Percentiles rank a stretch among this genome's conserved stretches.
phyloP scores from a whole-genome alignment of 768 basidiomycete species.

The Tricholoma bakamatsutake region DNA sequence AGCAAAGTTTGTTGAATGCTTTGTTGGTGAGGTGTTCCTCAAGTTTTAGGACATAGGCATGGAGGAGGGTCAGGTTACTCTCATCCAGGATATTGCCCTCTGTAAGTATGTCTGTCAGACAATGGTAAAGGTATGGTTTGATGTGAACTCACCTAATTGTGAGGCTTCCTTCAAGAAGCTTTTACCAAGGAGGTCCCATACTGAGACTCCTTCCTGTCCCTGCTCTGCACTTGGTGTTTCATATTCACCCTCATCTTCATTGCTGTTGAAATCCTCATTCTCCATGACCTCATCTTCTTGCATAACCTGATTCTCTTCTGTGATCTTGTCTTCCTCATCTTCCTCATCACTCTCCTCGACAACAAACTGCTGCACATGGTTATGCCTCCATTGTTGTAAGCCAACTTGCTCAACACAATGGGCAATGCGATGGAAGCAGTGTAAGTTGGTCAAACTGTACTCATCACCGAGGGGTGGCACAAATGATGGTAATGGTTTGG shows the following conservation, averaged over 20 bases:
- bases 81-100: too few species aligned
- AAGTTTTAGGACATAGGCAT: constrained; percentile 5
- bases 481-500: background rate
- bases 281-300: background rate
- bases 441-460: background rate
- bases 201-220: background rate
- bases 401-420: background rate
- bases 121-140: too few species aligned
- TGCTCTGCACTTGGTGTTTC: background rate
- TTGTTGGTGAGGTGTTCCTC: constrained; percentile 19
- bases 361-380: background rate
- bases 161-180: constrained; percentile 2
- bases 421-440: background rate
- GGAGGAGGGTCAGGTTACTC: too few species aligned
- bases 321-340: background rate
- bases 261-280: background rate
- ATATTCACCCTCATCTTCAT: background rate
- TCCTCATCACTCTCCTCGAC: background rate
- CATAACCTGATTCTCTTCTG: background rate
- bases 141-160: constrained; percentile 5
- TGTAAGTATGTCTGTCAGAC: too few species aligned
- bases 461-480: background rate
- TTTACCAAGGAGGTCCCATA: background rate
- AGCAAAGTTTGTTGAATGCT: constrained; percentile 20
- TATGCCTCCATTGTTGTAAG: background rate